Conservation (phyloP, 129 eudicot species). For the Flaveria linearis region DNA sequence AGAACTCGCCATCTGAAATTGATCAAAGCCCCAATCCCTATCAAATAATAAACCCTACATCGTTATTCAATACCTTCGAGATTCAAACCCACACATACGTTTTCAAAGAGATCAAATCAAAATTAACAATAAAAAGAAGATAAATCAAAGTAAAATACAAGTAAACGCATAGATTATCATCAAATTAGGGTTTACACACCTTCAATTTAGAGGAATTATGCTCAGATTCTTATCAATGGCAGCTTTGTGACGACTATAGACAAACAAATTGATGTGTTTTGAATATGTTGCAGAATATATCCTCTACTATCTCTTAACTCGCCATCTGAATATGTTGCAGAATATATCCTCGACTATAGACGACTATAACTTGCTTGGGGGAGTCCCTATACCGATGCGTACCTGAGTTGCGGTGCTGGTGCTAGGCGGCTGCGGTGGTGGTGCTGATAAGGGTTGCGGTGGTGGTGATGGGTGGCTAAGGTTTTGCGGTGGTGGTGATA, state of each 20-base stretch:
- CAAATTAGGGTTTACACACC: constrained; percentile 34
- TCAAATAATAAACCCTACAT: constrained; percentile 14
- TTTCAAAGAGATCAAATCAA: constrained; percentile 10
- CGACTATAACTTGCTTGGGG: too few species aligned
- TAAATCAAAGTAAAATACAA: neutral
- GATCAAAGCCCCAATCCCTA: constrained; percentile 27
- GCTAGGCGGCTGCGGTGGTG: too few species aligned
- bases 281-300: too few species aligned
- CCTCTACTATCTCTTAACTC: too few species aligned
- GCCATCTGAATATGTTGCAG: too few species aligned
- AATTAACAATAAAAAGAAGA: neutral
- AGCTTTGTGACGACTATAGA: constrained; percentile 75
- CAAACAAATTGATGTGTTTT: neutral
- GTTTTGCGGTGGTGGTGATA: too few species aligned
- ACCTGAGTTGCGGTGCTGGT: too few species aligned
- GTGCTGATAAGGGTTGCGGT: too few species aligned
- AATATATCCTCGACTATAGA: too few species aligned
- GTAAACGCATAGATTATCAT: neutral
- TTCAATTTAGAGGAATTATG: neutral
- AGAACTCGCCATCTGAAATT: constrained; percentile 45
- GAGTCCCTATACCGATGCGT: too few species aligned
- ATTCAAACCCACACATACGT: neutral
- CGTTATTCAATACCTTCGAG: constrained; percentile 13
- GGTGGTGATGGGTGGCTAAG: too few species aligned
- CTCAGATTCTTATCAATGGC: constrained; percentile 22